Conservation (phyloP, 345 rosid genomes). For the Mallotus nudiflorus region DNA sequence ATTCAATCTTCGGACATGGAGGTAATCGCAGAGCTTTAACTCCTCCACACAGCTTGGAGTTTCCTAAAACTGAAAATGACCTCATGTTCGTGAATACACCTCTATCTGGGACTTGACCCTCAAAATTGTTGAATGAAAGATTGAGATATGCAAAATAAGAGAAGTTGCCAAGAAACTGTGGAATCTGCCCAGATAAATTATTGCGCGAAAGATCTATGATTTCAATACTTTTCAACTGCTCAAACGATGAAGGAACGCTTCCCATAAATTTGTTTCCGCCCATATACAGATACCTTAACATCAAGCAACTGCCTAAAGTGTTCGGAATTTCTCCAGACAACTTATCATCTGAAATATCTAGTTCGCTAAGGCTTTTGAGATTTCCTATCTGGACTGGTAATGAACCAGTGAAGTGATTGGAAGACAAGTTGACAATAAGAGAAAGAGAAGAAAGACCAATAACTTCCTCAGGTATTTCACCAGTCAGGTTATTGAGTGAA, state of each 20-base stretch:
- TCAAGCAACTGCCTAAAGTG: not conserved
- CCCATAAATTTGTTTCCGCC: not conserved
- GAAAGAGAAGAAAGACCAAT: not conserved
- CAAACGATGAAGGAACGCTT: slow-evolving; percentile 9
- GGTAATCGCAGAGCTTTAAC: not conserved
- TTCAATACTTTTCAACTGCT: not conserved
- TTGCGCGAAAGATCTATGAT: slow-evolving; percentile 14
- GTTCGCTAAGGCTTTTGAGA: not conserved
- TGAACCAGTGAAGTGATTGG: not conserved
- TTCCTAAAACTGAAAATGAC: not conserved
- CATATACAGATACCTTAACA: not conserved
- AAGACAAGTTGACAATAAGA: not conserved
- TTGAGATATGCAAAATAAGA: slow-evolving; percentile 1
- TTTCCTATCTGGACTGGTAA: not conserved
- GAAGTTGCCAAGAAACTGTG: not conserved
- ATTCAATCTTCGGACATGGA: no score
- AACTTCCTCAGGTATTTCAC: not conserved
- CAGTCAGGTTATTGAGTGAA: not conserved
- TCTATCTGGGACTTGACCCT: slow-evolving; percentile 11
- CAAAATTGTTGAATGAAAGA: slow-evolving; percentile 14
- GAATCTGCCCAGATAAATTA: slow-evolving; percentile 17
- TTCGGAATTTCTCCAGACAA: slow-evolving; percentile 17
- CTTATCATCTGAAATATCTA: not conserved
- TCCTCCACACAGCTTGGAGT: slow-evolving; percentile 22
- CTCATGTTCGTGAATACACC: slow-evolving; percentile 15